A percentile compares a stretch with the other conserved stretches of the same genome.
Evolutionary conservation across 1,139 yeast genomes (phyloP).

Genomic region (Hansenula anomala): DNA sequence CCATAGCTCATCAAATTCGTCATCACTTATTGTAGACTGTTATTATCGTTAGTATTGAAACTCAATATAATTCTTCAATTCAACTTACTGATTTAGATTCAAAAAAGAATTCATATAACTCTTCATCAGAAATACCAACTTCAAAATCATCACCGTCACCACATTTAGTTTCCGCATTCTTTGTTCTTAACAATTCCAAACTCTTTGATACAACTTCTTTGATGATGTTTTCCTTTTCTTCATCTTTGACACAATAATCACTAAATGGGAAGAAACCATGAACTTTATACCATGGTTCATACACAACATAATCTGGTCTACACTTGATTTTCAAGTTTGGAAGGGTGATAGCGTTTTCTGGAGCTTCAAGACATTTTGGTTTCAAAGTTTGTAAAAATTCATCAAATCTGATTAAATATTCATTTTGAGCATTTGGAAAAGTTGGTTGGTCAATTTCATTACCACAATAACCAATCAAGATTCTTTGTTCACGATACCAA

Average conservation of each 20-base stretch:
- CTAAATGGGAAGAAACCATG: constrained; percentile 56
- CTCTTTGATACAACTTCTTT: constrained; percentile 66
- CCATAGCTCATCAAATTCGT: constrained; percentile 85
- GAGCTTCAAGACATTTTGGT: constrained; percentile 76
- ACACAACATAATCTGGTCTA: constrained; percentile 59
- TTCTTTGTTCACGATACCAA: constrained; percentile 62
- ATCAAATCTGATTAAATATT: constrained; percentile 12
- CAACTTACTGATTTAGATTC: constrained; percentile 30
- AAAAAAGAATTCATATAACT: constrained; percentile 54
- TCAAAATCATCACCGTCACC: constrained; percentile 46
- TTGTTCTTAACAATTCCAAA: constrained; percentile 58
- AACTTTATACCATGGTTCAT: constrained; percentile 51
- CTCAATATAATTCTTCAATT: no score
- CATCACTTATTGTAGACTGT: constrained; percentile 49
- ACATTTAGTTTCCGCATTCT: constrained; percentile 67
- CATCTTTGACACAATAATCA: constrained; percentile 71
- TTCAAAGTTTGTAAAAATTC: constrained; percentile 26
- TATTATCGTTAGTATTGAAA: no score
- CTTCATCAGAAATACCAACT: constrained; percentile 49
- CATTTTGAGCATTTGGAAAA: constrained; percentile 20
- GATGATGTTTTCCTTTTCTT: constrained; percentile 64
- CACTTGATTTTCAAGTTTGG: constrained; percentile 58
- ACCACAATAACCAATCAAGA: constrained; percentile 66
- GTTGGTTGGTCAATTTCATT: constrained; percentile 39
- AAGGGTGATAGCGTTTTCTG: constrained; percentile 74